Evolutionary conservation across 2,329 filamentous ascomycete genomes (phyloP).

Genomic region (Calycina marina): DNA sequence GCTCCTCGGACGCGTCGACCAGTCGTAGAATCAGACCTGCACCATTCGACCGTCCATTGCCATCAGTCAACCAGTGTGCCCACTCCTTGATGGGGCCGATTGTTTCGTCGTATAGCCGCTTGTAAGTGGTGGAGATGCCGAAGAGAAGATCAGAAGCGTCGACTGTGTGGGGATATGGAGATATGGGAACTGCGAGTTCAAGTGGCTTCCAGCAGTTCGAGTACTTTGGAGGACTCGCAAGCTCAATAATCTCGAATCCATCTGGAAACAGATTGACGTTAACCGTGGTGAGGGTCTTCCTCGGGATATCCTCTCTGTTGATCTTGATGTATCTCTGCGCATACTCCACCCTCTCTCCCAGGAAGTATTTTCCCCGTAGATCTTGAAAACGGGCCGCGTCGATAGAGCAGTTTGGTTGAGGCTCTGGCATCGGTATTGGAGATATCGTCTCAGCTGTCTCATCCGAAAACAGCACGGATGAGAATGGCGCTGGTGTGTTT

Average conservation of each 20-base stretch:
- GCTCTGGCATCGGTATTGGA: not conserved
- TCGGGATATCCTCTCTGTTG: constrained; percentile 32
- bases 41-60: constrained; percentile 38
- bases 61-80: constrained; percentile 45
- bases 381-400: constrained; percentile 31
- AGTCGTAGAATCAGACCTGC: constrained; percentile 40
- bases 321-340: constrained; percentile 40
- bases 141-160: constrained; percentile 44
- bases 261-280: constrained; percentile 31
- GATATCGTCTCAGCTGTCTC: too few species aligned
- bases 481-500: too few species aligned
- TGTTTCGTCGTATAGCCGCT: constrained; percentile 34
- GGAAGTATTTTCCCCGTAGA: constrained; percentile 31
- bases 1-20: constrained; percentile 34
- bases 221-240: constrained; percentile 26
- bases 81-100: constrained; percentile 42
- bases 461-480: too few species aligned
- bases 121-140: constrained; percentile 42
- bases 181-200: constrained; percentile 34
- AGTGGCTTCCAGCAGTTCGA: constrained; percentile 35
- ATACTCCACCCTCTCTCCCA: constrained; percentile 39
- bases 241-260: constrained; percentile 33
- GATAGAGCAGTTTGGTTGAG: constrained; percentile 28
- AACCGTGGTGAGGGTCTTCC: constrained; percentile 37
- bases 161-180: constrained; percentile 33